Base-by-base conservation (phyloP, 495 filamentous ascomycete genomes). In the Hypoxylon trugodes region DNA sequence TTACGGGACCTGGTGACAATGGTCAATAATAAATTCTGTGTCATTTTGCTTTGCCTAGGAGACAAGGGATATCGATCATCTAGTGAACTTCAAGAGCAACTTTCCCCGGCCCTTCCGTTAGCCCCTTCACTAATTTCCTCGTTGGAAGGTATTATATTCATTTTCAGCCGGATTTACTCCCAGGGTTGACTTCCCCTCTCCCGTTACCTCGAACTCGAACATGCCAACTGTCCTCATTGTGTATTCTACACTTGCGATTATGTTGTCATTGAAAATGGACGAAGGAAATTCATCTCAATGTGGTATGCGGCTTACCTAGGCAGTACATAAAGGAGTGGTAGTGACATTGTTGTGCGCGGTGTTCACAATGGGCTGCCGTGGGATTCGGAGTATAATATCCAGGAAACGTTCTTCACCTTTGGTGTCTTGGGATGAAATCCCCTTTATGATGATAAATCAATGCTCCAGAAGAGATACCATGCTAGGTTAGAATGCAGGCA, bases 131-230 rank as follows among this genome's bases (percentile, higher is more conserved):
- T 36, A 4, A 30, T 6, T 36, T 38, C 7, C 21, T 50, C 18
- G 15, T 33, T 25, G 32, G 43, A 5, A 43, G 10, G 28, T 2
- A 6, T 22, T 12, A 37, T 30, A 9, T 35, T 22, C 2, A 16
- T 30, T 32, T 51, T 63, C 59, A 56, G 45, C 59, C 59, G 43
- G 45, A 45, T 45, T 19, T 38, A 15, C 13, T 48, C 48, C 18
- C 32, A 33, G 41, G 15, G 8, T 22, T 30, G 13, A 24, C 1
- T 47, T 40, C 53, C 42, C 32, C 32, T 30, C 1, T 47, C 42
- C 41, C 53, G 53, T 47, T 47, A 40, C 13, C 6, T 57, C 6
- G 0, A 8, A 15, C 12, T 40, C 41, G 8, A 40, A 57, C 10
- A 18, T 30, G 5, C 1, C 38, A 22, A 10, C 16, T 22, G 18